Percentiles rank a stretch among this genome's conserved stretches.
Conservation (phyloP, 1,284 basidiomycete species). For the Mycosarcoma maydis region DNA sequence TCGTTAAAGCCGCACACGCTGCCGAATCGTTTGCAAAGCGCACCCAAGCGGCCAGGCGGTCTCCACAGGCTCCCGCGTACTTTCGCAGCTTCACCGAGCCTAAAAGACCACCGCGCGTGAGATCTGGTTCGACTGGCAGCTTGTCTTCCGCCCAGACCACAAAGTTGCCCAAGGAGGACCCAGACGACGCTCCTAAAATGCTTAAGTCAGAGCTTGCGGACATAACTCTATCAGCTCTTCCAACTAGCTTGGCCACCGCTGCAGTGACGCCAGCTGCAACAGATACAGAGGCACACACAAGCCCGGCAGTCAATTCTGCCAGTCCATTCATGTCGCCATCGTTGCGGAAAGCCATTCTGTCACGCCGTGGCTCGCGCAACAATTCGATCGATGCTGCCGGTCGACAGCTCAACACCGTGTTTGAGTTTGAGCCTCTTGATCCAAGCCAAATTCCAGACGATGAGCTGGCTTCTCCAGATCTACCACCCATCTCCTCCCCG, state of each 20-base stretch:
- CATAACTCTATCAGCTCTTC: neutral
- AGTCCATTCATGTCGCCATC: slow-evolving; percentile 29
- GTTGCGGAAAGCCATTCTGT: slow-evolving; percentile 15
- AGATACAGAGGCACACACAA: slow-evolving; percentile 17
- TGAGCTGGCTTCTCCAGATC: slow-evolving; percentile 33
- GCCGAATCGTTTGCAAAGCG: slow-evolving; percentile 47
- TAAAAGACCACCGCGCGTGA: neutral
- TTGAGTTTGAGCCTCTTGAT: slow-evolving; percentile 36
- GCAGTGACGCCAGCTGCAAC: neutral
- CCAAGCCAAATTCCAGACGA: slow-evolving; percentile 39
- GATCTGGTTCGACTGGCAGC: slow-evolving; percentile 12
- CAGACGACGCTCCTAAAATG: neutral
- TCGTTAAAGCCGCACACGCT: slow-evolving; percentile 63
- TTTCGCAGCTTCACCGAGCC: slow-evolving; percentile 37
- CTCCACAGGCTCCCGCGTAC: slow-evolving; percentile 17
- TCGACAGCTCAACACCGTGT: slow-evolving; percentile 42
- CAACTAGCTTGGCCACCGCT: neutral
- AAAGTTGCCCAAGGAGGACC: neutral
- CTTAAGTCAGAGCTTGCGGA: neutral
- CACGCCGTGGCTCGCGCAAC: slow-evolving; percentile 28
- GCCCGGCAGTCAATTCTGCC: slow-evolving; percentile 16
- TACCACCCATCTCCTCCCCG: slow-evolving; percentile 38
- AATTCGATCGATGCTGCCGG: slow-evolving; percentile 29
- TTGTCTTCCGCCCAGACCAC: neutral
- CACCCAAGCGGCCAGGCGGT: slow-evolving; percentile 1